Evolutionary conservation across 176 grass and related monocot species (phyloP), one percentile per base, ranked within the genome.

Genomic region (Avena sativa): DNA sequence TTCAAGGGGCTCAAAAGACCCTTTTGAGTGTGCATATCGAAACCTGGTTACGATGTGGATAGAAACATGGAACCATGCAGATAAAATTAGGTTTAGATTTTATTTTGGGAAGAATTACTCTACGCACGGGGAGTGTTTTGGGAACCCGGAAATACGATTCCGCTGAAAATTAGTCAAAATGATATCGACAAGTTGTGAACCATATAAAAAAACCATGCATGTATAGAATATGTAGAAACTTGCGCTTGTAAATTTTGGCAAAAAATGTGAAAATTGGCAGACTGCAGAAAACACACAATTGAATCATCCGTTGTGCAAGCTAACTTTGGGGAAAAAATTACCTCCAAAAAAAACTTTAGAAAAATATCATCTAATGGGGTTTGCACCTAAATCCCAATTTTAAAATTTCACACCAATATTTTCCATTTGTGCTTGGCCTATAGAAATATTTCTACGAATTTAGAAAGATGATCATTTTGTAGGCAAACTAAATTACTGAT

Each of bases 1-100:
- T 93, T 97, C 86, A 95, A 91, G 68, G 93, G 88, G 23, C 83
- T 98, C 12, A 98, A 98, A 57, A 95, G 89, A 55, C 72, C 86
- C 40, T 93, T 94, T 66, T 94, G 59, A 92, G 2, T 81, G 84
- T 73, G 79, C 53, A 59, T 25, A 57, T 83, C 30, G 16, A 83
- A 11, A 49, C 2, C 56, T 14, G 43, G 28, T n/a, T 72, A 34
- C 73, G 19, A 53, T 85, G 86, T 91, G 44, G 52, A 85, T 91
- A 85, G 88, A 85, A 85, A 61, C 26, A 40, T 91, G 77, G 1
- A 85, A 52, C 20, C 51, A 53, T 78, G 53, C 69, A 81, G 3
- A 85, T 60, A 65, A n/a, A 60, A 49, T 81, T 85, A 88, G 86
- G 81, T 30, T 78, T 91, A 85, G 78, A 10, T 71, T 34, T 79